Evolutionary conservation across 768 basidiomycete species (phyloP).

Genomic region (Rhodotorula sphaerocarpa): DNA sequence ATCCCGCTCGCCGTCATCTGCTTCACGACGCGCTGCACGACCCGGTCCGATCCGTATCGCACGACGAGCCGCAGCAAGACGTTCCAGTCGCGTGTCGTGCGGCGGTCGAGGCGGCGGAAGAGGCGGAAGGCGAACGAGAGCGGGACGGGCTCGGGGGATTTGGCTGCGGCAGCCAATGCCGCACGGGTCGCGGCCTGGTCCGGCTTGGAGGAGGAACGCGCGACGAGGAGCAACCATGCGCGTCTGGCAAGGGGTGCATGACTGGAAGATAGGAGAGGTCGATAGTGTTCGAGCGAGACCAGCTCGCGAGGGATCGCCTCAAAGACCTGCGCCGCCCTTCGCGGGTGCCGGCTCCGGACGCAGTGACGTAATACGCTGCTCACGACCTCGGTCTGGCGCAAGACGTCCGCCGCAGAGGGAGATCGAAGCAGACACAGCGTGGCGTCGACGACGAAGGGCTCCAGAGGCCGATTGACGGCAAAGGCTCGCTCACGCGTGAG

Average conservation of each 20-base stretch:
- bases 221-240: not conserved
- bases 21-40: not conserved
- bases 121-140: not conserved
- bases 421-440: not conserved
- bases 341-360: not conserved
- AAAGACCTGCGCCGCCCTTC: not conserved
- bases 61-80: conserved; percentile 8
- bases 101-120: conserved; percentile 1
- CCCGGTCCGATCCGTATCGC: not conserved
- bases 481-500: not conserved
- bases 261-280: conserved; percentile 2
- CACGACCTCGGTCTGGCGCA: too few species aligned
- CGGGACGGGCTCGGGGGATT: not conserved
- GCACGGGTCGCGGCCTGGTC: not conserved
- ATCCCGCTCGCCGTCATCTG: not conserved
- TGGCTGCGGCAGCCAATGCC: too few species aligned
- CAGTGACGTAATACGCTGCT: conserved; percentile 2
- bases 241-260: not conserved
- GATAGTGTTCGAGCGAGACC: not conserved
- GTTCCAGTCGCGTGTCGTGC: conserved; percentile 3
- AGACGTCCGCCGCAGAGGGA: too few species aligned
- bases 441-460: not conserved
- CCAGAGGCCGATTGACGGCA: not conserved
- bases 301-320: not conserved
- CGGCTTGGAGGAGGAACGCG: not conserved